Base-by-base conservation (phyloP, 495 filamentous ascomycete genomes). In the Penicillium pulvis region DNA sequence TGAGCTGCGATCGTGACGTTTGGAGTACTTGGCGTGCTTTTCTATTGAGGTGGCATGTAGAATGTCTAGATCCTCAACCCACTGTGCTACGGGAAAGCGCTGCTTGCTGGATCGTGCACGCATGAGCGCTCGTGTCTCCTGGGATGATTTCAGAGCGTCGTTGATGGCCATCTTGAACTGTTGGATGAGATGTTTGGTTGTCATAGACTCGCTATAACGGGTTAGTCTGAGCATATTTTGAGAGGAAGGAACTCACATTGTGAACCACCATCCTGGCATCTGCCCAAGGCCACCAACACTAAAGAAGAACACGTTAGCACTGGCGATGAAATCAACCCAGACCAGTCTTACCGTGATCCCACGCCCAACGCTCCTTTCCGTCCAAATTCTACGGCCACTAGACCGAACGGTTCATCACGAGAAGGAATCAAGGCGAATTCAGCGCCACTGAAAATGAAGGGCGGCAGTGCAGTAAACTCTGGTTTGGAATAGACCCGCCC, bases 371-470 rank as follows among this genome's bases (percentile, higher is more conserved):
- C 89, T 50, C 89, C 89, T 71, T 91, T 90, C 31, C 89, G 80
- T 41, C 89, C 89, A 58, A 91, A 92, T 63, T 92, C 89, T 43
- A 92, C 89, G 19, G 89, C 89, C 9, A 91, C 89, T 26, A 92
- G 72, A 26, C 89, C 89, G 62, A 92, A 92, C 0, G 89, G 89
- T 71, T 92, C 89, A 59, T 92, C 89, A 62, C 89, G 84, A 30
- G 87, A 90, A 6, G 89, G 89, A 57, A 92, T 92, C 20, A 92
- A 76, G 30, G 89, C 88, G 59, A 92, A 91, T 53, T 92, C 89
- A 17, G 89, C 87, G 44, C 89, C 89, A 59, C 83, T 87, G 75
- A 91, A 91, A 62, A 92, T 89, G 69, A 82, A 91, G 0, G 88
- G 86, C 6, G 88, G 89, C 3, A 92, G 81, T 4, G 84, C 81